A percentile compares a stretch with the other conserved stretches of the same genome.
Evolutionary conservation across 73 alveolate genomes (phyloP).

Genomic region (Paramecium pentaurelia): DNA sequence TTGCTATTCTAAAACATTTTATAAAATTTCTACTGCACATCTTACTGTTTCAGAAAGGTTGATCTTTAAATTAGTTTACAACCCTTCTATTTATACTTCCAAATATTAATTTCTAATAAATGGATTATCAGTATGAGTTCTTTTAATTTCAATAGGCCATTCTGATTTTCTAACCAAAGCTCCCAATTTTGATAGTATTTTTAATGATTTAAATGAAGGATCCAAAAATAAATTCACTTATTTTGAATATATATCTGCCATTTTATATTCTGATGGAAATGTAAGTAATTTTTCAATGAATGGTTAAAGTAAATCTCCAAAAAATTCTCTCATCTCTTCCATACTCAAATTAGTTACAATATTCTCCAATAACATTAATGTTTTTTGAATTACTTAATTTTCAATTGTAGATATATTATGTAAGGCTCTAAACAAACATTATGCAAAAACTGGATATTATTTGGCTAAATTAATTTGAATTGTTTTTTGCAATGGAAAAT

Average conservation of each 20-base stretch:
- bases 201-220: conserved; percentile 20
- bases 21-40: conserved; percentile 8
- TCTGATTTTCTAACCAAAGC: conserved; percentile 6
- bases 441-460: conserved; percentile 34
- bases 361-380: not conserved
- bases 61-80: not conserved
- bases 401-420: not conserved
- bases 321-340: conserved; percentile 33
- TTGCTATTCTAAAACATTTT: not conserved
- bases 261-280: conserved; percentile 13
- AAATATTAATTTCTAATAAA: not conserved
- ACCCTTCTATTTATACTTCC: conserved; percentile 17
- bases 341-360: conserved; percentile 7
- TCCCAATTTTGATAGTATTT: conserved; percentile 11
- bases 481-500: not conserved
- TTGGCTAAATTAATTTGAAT: not conserved
- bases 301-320: conserved; percentile 32
- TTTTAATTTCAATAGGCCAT: conserved; percentile 31
- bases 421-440: conserved; percentile 23
- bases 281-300: conserved; percentile 9
- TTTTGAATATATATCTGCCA: not conserved
- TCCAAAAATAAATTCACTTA: not conserved
- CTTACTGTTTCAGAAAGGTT: conserved; percentile 17
- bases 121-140: not conserved
- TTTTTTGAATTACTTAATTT: conserved; percentile 24